These are phyloP conservation scores for Quercus bicolor DNA, from an alignment of 306 rosid genomes.

Conservation along the genomic window DNA sequence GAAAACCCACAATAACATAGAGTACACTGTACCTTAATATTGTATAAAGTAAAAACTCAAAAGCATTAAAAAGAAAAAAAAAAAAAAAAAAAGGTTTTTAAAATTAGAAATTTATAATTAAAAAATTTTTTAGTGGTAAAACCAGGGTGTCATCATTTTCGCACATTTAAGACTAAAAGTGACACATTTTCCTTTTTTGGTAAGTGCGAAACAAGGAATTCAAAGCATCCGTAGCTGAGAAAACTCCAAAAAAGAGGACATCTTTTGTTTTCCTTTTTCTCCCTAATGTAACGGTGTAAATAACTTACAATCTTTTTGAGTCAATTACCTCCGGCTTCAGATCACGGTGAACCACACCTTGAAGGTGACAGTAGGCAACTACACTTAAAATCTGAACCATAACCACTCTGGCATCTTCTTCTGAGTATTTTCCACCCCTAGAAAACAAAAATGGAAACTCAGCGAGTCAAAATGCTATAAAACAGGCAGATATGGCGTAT, in stretches of 20 bases:
- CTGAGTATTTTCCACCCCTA: slow-evolving; percentile 79
- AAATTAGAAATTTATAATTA: background rate
- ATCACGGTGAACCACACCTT: slow-evolving; percentile 58
- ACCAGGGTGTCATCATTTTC: background rate
- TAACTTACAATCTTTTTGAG: slow-evolving; percentile 12
- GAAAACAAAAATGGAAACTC: slow-evolving; percentile 14
- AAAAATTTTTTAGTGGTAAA: background rate
- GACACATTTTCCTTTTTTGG: background rate
- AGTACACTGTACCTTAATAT: background rate
- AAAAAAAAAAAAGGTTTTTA: background rate
- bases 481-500: slow-evolving; percentile 6
- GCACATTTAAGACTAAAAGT: background rate
- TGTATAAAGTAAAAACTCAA: background rate
- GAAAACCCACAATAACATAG: background rate
- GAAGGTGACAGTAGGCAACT: slow-evolving; percentile 61
- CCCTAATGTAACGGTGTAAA: background rate
- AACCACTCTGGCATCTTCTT: slow-evolving; percentile 57
- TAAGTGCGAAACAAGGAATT: no score
- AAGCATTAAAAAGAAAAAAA: background rate
- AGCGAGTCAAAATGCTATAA: slow-evolving; percentile 12
- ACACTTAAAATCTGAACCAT: slow-evolving; percentile 55
- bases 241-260: background rate
- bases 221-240: background rate
- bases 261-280: background rate
- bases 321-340: slow-evolving; percentile 79